Percentiles rank a stretch among this genome's conserved stretches.
phyloP scores from a whole-genome alignment of 768 basidiomycete species.

The Russula griseocarnosa region DNA sequence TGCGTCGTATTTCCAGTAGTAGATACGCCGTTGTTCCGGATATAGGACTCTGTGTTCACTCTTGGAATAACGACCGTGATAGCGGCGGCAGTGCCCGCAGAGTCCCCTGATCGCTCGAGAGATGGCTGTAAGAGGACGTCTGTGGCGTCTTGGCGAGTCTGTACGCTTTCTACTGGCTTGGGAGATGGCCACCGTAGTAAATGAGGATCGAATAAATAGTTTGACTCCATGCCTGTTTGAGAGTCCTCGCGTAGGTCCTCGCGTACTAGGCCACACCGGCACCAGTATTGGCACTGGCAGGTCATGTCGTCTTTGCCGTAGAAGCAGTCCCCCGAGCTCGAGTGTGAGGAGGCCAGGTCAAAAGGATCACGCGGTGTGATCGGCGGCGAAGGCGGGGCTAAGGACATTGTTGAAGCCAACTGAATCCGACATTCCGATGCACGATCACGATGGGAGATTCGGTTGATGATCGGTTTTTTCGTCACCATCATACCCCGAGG shows the following conservation, averaged over 20 bases:
- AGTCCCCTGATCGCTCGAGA: constrained; percentile 1
- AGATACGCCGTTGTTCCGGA: not conserved
- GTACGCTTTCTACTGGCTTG: constrained; percentile 1
- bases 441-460: not conserved
- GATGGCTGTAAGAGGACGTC: constrained; percentile 13
- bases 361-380: not conserved
- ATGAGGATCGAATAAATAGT: constrained; percentile 11
- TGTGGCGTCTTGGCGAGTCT: constrained; percentile 17
- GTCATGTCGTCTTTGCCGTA: not conserved
- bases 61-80: not conserved
- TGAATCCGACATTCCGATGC: not conserved
- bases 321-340: not conserved
- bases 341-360: not conserved
- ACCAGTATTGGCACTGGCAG: not conserved
- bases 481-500: not conserved
- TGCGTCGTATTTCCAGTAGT: not conserved
- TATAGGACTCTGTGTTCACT: constrained; percentile 2
- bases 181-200: not conserved
- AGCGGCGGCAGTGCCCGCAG: not conserved
- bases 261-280: not conserved
- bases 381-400: constrained; percentile 4
- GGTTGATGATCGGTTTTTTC: not conserved
- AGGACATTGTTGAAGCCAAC: not conserved
- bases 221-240: constrained; percentile 10
- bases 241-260: constrained; percentile 1